Evolutionary conservation across 139 green algal species (phyloP).

Genomic region (Tetradesmus obliquus): DNA sequence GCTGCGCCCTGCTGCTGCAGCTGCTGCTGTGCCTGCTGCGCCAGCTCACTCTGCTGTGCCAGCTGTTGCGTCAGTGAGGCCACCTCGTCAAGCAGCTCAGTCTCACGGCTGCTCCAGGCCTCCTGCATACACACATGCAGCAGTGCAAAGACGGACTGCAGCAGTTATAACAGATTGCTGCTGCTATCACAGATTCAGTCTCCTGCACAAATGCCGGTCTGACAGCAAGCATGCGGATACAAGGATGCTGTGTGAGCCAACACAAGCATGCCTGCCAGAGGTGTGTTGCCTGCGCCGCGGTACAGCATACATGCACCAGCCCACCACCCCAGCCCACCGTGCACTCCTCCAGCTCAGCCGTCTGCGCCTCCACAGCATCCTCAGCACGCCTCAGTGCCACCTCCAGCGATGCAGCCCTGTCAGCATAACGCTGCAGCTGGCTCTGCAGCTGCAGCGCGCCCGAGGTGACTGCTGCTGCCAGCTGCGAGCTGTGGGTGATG

Average conservation of each 20-base stretch:
- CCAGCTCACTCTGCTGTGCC: not conserved
- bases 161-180: not conserved
- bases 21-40: not conserved
- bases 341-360: not conserved
- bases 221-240: not conserved
- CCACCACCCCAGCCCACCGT: not conserved
- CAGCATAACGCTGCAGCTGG: constrained; percentile 20
- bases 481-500: not conserved
- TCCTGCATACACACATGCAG: not conserved
- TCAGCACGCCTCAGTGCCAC: not conserved
- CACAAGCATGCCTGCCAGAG: no score
- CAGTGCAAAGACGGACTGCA: not conserved
- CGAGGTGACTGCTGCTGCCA: not conserved
- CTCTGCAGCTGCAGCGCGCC: not conserved
- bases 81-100: constrained; percentile 34
- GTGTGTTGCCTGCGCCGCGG: no score
- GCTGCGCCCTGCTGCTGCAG: not conserved
- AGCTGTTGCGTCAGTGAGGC: constrained; percentile 4
- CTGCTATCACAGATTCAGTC: not conserved
- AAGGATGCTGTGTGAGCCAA: not conserved
- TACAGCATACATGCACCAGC: not conserved
- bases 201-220: not conserved
- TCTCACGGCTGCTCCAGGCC: constrained; percentile 3
- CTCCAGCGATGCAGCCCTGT: constrained; percentile 4
- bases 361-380: not conserved